Base-by-base conservation (phyloP, 805 yeast genomes). In the Candida khao-thaluensis region DNA sequence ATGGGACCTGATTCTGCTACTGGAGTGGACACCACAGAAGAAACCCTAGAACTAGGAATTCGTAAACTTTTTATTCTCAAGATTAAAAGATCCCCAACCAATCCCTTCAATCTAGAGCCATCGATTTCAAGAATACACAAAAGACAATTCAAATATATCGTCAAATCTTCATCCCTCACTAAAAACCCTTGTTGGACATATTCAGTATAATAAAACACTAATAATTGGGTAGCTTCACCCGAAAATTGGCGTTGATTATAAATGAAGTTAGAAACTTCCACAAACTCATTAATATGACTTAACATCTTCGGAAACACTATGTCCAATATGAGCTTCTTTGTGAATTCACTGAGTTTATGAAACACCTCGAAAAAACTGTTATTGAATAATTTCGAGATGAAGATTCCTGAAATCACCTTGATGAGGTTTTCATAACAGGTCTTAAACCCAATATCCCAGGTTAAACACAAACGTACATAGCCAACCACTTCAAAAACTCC, bases 401-500 rank as follows among this genome's bases (percentile, higher is more conserved):
- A 59, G 6, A 66, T 53, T 10, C 59, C 53, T 1, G 74, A 52
- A 4, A 74, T 44, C 1, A 66, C 53, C 18, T 57, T 54, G 9
- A 50, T 48, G 16, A 72, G 51, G 26, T 56, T 57, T 3, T 62
- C 58, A 21, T 50, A 53, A 18, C 58, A 51, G 3, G 37, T 23
- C 12, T 43, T 35, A 29, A 60, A 47, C 39, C 43, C 38, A 17
- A 25, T 24, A 18, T 42, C 45, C 63, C 67, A 59, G 5, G 50
- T 43, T 5, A 56, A 33, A 4, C 60, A 48, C 7, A 64, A 39
- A 31, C 53, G 55, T 9, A 68, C 41, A 30, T 65, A 60, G 1
- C 68, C 71, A 14, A 66, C 42, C 7, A 66, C 45, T 37, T 67
- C 73, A 43, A 65, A 62, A 1, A 60, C 45, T 2, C 72, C 68